phyloP scores from a whole-genome alignment of 192 early-diverging fungal species.

The Coemansia sp. region DNA sequence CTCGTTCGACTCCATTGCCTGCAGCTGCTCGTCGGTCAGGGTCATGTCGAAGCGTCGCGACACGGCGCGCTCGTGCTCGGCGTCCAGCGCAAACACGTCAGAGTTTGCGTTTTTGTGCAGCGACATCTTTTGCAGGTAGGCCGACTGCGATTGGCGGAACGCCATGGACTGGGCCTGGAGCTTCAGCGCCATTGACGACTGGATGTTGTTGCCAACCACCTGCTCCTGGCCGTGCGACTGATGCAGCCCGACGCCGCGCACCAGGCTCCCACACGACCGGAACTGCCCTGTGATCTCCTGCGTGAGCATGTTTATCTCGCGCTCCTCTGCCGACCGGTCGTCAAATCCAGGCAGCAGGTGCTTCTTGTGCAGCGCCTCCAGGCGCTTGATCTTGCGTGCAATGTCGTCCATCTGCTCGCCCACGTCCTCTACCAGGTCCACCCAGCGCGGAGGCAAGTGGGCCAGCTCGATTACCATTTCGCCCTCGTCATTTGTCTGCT shows the following conservation, averaged over 20 bases:
- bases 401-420: conserved; percentile 66
- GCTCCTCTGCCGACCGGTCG: conserved; percentile 75
- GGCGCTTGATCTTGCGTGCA: conserved; percentile 56
- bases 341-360: conserved; percentile 93
- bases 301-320: conserved; percentile 79
- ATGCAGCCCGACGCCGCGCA: conserved; percentile 66
- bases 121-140: conserved; percentile 72
- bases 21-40: conserved; percentile 85
- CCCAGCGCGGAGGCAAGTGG: conserved; percentile 90
- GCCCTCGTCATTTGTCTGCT: conserved; percentile 64
- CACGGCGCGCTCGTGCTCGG: conserved; percentile 36
- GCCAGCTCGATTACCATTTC: conserved; percentile 87
- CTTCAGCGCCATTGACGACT: conserved; percentile 81
- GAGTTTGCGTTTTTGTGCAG: conserved; percentile 46
- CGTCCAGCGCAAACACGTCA: conserved; percentile 46
- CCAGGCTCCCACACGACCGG: conserved; percentile 72
- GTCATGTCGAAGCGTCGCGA: conserved; percentile 51
- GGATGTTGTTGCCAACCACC: conserved; percentile 79
- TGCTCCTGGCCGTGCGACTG: conserved; percentile 62
- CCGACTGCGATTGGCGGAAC: conserved; percentile 88
- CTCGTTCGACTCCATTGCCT: conserved; percentile 74
- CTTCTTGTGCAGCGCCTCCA: conserved; percentile 82
- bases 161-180: conserved; percentile 78
- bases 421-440: conserved; percentile 89
- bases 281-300: conserved; percentile 89